Evolutionary conservation across 73 alveolate species (phyloP), one percentile per base, ranked within the genome.

Genomic region (Blepharisma japonicum): DNA sequence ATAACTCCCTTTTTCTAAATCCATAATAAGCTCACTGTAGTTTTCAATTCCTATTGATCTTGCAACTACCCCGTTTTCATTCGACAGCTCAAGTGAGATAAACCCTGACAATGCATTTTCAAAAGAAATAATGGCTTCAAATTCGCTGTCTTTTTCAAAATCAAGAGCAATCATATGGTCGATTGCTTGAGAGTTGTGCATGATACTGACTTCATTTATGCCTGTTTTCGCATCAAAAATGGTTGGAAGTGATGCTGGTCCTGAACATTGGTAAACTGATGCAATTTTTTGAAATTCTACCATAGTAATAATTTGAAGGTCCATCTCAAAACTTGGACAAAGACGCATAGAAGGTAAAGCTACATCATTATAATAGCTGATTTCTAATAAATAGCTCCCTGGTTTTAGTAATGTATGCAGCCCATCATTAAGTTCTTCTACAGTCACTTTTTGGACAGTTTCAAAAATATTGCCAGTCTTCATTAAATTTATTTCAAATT

Each of bases 11-110:
- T n/a, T 11, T 25, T n/a, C 50, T 9, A 61, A 39, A 14, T 14
- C 14, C 39, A 39, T 39, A 8, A 14, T 61, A 9, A 61, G 49
- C 47, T 61, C 49, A 18, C 49, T 25, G 2, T 14, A 8, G 23
- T 61, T 61, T 61, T 61, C 74, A 14, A 14, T 25, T 20, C 74
- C 74, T 18, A 20, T n/a, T n/a, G 74, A 61, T 25, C 23, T n/a
- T 8, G 74, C 74, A 61, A 61, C 23, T n/a, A 14, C 23, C 46
- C 42, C 42, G 3, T 32, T 32, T 32, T 32, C 42, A 32, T 32
- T 32, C 0, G 42, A 32, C 42, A 32, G 42, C 42, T 32, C 42
- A 32, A 32, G 42, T 32, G 42, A 32, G 42, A 32, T 32, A 32
- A 32, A 32, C 42, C 42, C 42, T 32, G 42, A 32, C 42, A 32